Percentiles rank a stretch among this genome's conserved stretches.
Evolutionary conservation across 208 protist genomes (phyloP).

Genomic region (Tritrichomonas musculus): DNA sequence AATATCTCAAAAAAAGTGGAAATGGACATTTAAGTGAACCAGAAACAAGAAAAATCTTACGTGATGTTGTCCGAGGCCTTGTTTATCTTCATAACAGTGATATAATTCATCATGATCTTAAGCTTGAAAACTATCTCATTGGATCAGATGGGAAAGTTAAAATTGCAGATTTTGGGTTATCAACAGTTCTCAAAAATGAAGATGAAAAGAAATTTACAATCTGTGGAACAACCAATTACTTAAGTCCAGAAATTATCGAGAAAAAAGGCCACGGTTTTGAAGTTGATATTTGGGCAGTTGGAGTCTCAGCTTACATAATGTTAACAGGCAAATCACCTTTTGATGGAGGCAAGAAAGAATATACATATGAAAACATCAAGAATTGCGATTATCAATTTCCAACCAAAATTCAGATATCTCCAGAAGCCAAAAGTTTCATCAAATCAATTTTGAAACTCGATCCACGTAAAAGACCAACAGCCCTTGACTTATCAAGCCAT

Average conservation of each 20-base stretch:
- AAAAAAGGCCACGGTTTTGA: conserved; percentile 78
- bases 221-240: conserved; percentile 32
- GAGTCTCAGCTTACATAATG: conserved; percentile 77
- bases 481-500: conserved; percentile 70
- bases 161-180: conserved; percentile 83
- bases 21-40: neutral
- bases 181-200: conserved; percentile 69
- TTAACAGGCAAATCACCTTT: conserved; percentile 88
- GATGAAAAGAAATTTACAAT: conserved; percentile 70
- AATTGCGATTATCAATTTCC: conserved; percentile 81
- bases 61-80: neutral
- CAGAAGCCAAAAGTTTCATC: conserved; percentile 73
- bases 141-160: conserved; percentile 70
- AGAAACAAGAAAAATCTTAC: neutral
- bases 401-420: conserved; percentile 55
- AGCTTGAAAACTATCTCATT: conserved; percentile 86
- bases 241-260: neutral
- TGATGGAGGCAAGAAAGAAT: conserved; percentile 83
- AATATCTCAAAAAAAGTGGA: neutral
- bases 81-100: conserved; percentile 16
- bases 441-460: conserved; percentile 59
- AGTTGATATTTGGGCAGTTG: conserved; percentile 92
- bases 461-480: conserved; percentile 67
- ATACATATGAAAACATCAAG: conserved; percentile 84
- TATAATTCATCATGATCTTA: conserved; percentile 90